These are phyloP conservation scores for Metschnikowia dekortorum DNA, from an alignment of 805 yeast species.

Conservation along the genomic window DNA sequence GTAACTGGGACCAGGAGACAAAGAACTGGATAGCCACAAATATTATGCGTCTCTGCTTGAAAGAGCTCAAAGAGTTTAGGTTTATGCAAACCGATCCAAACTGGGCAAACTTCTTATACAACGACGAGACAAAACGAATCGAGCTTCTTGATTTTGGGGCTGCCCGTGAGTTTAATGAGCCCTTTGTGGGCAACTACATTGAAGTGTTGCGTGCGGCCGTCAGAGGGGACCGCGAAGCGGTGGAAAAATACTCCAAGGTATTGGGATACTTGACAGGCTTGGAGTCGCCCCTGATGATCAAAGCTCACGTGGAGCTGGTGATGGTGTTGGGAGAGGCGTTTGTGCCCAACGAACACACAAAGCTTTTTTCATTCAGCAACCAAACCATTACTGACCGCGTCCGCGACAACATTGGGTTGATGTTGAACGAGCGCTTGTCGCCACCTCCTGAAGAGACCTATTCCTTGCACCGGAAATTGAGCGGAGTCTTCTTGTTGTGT, in stretches of 20 bases:
- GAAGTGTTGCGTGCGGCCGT: conserved; percentile 73
- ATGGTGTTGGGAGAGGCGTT: conserved; percentile 92
- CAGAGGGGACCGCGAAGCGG: conserved; percentile 56
- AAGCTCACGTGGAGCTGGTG: conserved; percentile 89
- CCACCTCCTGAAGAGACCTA: conserved; percentile 99
- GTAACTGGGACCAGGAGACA: conserved; percentile 67
- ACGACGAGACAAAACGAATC: conserved; percentile 61
- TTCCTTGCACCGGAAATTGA: conserved; percentile 89
- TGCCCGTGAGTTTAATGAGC: conserved; percentile 68
- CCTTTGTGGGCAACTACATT: conserved; percentile 67
- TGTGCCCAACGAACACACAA: conserved; percentile 48
- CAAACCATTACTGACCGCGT: conserved; percentile 96
- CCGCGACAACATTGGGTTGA: conserved; percentile 76
- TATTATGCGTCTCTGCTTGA: conserved; percentile 80
- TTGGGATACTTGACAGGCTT: conserved; percentile 90
- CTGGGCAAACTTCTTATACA: conserved; percentile 96
- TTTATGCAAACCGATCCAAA: conserved; percentile 99
- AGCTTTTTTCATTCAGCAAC: conserved; percentile 62
- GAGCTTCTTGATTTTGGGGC: conserved; percentile 96
- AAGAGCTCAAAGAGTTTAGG: conserved; percentile 77
- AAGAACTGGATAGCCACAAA: conserved; percentile 78
- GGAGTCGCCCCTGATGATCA: conserved; percentile 81
- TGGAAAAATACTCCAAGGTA: conserved; percentile 59
- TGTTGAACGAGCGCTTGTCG: conserved; percentile 86
- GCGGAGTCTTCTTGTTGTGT: conserved; percentile 90